phyloP scores from a whole-genome alignment of 2,329 filamentous ascomycete genomes.

The Bipolaris gigantea region DNA sequence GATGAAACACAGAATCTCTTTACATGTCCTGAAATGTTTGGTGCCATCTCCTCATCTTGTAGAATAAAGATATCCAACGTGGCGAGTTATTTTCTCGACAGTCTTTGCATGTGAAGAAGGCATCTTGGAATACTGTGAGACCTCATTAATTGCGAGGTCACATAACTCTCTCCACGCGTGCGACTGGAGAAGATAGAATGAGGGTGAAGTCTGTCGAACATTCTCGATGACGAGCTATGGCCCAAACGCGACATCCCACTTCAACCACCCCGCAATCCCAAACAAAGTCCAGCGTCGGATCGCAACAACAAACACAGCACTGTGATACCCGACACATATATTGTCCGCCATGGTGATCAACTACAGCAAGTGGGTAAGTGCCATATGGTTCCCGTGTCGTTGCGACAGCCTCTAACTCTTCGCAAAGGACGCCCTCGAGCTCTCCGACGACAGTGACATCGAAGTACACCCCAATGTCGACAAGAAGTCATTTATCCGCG shows the following conservation, averaged over 20 bases:
- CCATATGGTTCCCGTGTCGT: not conserved
- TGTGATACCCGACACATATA: slow-evolving; percentile 4
- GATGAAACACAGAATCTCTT: not conserved
- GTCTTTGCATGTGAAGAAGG: not conserved
- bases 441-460: slow-evolving; percentile 96
- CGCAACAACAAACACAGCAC: slow-evolving; percentile 15
- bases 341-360: slow-evolving; percentile 58
- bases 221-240: slow-evolving; percentile 23
- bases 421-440: slow-evolving; percentile 79
- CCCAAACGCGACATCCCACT: slow-evolving; percentile 19
- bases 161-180: too few relatives aligned
- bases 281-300: slow-evolving; percentile 16
- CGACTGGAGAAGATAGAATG: not conserved
- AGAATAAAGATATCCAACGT: not conserved
- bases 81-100: not conserved
- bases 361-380: slow-evolving; percentile 71
- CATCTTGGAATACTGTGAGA: not conserved
- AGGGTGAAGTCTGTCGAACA: slow-evolving; percentile 27
- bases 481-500: slow-evolving; percentile 96
- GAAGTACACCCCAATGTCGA: slow-evolving; percentile 99
- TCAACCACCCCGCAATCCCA: slow-evolving; percentile 18
- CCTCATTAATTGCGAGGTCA: too few relatives aligned
- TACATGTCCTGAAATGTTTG: not conserved
- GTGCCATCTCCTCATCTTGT: not conserved
- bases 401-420: slow-evolving; percentile 11